Conservation (phyloP, 768 basidiomycete genomes). For the Fomitopsis serialis region DNA sequence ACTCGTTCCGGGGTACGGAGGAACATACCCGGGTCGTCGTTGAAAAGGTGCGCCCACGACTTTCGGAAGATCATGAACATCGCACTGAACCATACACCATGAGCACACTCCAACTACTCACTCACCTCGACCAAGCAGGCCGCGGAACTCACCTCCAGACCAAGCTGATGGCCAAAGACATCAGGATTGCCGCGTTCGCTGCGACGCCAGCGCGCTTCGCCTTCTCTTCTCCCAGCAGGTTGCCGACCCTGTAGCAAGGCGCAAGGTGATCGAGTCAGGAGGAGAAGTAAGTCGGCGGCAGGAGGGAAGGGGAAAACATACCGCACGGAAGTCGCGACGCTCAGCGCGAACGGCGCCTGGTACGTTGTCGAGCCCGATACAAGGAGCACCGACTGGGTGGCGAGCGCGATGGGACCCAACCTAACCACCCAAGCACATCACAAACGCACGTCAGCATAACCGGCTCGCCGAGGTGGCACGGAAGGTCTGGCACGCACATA, state of each 20-base stretch:
- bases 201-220: conserved; percentile 68
- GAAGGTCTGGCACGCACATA: conserved; percentile 33
- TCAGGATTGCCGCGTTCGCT: conserved; percentile 55
- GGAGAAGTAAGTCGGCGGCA: background rate
- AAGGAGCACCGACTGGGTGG: conserved; percentile 83
- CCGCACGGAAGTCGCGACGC: conserved; percentile 84
- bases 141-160: conserved; percentile 50
- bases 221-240: conserved; percentile 79
- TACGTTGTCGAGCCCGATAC: conserved; percentile 72
- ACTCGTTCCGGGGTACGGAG: too few relatives aligned
- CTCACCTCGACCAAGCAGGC: too few relatives aligned
- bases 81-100: conserved; percentile 22
- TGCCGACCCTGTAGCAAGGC: conserved; percentile 59
- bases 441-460: background rate
- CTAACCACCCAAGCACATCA: conserved; percentile 30
- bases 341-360: conserved; percentile 80
- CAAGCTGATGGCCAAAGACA: conserved; percentile 61
- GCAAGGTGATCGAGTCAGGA: background rate
- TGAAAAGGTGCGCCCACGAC: conserved; percentile 56
- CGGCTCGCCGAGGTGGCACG: background rate
- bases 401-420: conserved; percentile 75
- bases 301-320: conserved; percentile 25
- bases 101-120: too few relatives aligned
- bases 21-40: conserved; percentile 37
- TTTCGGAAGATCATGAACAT: conserved; percentile 39